These are phyloP conservation scores for Ceratobasidium sp. DNA, from an alignment of 1,284 basidiomycete genomes.

Conservation along the genomic window DNA sequence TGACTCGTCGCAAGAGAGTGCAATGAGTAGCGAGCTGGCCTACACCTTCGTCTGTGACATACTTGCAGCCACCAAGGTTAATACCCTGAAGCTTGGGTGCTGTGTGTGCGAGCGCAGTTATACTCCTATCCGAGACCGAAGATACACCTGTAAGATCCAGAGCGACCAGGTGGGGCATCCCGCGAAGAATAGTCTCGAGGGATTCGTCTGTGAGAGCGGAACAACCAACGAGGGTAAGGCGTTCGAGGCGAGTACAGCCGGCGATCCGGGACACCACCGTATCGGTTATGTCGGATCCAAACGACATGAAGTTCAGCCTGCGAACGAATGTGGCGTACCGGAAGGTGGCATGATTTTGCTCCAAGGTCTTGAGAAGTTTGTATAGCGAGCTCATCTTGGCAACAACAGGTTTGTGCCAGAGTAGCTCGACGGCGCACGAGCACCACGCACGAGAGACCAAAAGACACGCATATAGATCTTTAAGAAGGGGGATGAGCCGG, in stretches of 20 bases:
- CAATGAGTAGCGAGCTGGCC: conserved; percentile 80
- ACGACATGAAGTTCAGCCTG: conserved; percentile 86
- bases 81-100: conserved; percentile 90
- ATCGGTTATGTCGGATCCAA: conserved; percentile 81
- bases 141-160: conserved; percentile 86
- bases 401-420: conserved; percentile 94
- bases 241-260: conserved; percentile 86
- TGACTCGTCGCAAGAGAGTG: conserved; percentile 85
- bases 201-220: conserved; percentile 74
- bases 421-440: conserved; percentile 91
- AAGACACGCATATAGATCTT: conserved; percentile 80
- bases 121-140: conserved; percentile 75
- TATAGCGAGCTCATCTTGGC: conserved; percentile 75
- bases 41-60: conserved; percentile 83
- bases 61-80: conserved; percentile 87
- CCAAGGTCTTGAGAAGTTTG: conserved; percentile 78
- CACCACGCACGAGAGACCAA: conserved; percentile 94
- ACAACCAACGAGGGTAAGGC: conserved; percentile 91
- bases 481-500: conserved; percentile 78
- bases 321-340: conserved; percentile 90
- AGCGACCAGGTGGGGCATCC: conserved; percentile 82
- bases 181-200: conserved; percentile 74
- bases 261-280: conserved; percentile 79
- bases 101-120: conserved; percentile 74
- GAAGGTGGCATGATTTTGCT: conserved; percentile 75